Evolutionary conservation across 108 stramenopile genomes (phyloP), one percentile per base, ranked within the genome.

Genomic region (Ochromonas danica): DNA sequence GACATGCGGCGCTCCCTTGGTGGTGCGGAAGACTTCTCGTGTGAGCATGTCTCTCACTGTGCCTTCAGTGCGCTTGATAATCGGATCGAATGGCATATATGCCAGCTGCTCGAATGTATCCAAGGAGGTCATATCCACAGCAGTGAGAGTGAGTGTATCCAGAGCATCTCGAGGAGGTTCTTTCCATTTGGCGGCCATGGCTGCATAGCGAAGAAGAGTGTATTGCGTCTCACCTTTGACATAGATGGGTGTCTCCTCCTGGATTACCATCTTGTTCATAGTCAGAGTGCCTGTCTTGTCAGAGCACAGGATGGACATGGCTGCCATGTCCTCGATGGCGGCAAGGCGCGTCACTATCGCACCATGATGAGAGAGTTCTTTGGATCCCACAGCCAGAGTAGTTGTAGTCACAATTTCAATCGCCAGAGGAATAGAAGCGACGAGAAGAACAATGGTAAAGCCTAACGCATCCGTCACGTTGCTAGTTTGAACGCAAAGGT

Each of bases 221-320:
- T 78, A 78, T 62, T 78, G 78, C 60, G 61, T 78, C 41, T 78
- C 78, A 1, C 78, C 78, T 6, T 40, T 42, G 0, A 3, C n/a
- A 33, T 79, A 84, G 70, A 88, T 74, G n/a, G 86, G 81, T 27
- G 81, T 82, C 25, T 82, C 78, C 78, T 90, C 87, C 39, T 88
- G 83, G 41, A 80, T 89, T 77, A 88, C 87, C 89, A 93, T 90
- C 84, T 91, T 75, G 83, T 91, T 91, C 79, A 90, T 61, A 35
- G 93, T 93, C 43, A 93, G 81, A 14, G 93, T 93, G 25, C 93
- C 93, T 35, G 93, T 93, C 86, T 93, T 93, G 85, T 93, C 93
- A 42, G 89, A 90, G 88, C 91, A 92, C 14, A 92, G 87, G 71
- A 92, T 89, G 77, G 71, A 70, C 91, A 94, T 94, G 36, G 89